phyloP scores from a whole-genome alignment of 805 yeast species.

The Hanseniaspora clermontiae region DNA sequence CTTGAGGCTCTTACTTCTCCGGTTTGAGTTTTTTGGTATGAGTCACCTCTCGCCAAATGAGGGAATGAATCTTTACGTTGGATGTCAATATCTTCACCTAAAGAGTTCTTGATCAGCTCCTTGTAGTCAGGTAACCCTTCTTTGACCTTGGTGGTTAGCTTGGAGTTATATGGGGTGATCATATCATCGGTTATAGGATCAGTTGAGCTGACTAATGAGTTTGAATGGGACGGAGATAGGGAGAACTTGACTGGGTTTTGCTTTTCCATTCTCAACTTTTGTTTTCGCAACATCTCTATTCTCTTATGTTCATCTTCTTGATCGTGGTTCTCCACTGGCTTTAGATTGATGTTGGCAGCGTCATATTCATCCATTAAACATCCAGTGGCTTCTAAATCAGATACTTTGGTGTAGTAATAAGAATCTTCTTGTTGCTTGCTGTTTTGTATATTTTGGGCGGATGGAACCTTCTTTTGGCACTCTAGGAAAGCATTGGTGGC shows the following conservation, averaged over 20 bases:
- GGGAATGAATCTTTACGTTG: constrained; percentile 32
- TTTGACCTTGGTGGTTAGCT: background rate
- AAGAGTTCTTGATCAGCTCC: constrained; percentile 22
- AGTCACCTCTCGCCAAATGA: constrained; percentile 66
- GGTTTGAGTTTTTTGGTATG: constrained; percentile 31
- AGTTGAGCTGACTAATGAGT: constrained; percentile 22
- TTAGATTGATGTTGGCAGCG: constrained; percentile 10
- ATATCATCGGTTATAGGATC: constrained; percentile 21
- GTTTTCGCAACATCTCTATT: constrained; percentile 14
- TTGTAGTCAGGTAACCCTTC: background rate
- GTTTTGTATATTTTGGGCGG: constrained; percentile 6
- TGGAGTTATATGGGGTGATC: constrained; percentile 13
- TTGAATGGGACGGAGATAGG: constrained; percentile 11
- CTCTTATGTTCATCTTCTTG: constrained; percentile 15
- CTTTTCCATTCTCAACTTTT: background rate
- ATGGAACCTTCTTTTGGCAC: constrained; percentile 15
- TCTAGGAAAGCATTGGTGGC: constrained; percentile 16
- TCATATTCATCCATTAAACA: constrained; percentile 27
- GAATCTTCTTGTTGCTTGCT: constrained; percentile 14
- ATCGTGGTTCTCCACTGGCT: constrained; percentile 15
- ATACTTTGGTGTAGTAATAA: constrained; percentile 23
- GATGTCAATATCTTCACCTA: constrained; percentile 22
- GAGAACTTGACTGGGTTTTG: background rate
- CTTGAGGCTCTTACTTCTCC: constrained; percentile 21
- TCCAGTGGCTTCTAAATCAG: constrained; percentile 27